phyloP scores from a whole-genome alignment of 164 flowering plant species.

The Litsea cubeba region DNA sequence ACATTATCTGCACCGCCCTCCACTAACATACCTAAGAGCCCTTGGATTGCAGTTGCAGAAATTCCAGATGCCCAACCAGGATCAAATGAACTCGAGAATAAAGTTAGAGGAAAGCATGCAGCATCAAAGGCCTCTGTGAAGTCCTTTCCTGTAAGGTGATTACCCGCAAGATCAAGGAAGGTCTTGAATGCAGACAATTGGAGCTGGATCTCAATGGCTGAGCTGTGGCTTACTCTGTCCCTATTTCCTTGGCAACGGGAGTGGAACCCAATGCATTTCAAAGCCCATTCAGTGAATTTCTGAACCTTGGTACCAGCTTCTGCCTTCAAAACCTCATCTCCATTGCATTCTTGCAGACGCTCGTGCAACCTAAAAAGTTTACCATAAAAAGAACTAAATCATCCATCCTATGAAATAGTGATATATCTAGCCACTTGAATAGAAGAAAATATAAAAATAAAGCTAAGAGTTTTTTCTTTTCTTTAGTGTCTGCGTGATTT shows the following conservation, averaged over 20 bases:
- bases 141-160: conserved; percentile 83
- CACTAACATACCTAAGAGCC: conserved; percentile 73
- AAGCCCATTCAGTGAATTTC: conserved; percentile 94
- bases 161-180: conserved; percentile 85
- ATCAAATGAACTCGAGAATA: conserved; percentile 88
- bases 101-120: conserved; percentile 94
- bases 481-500: neutral
- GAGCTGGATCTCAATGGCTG: conserved; percentile 77
- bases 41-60: conserved; percentile 85
- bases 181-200: conserved; percentile 83
- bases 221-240: conserved; percentile 52
- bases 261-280: conserved; percentile 88
- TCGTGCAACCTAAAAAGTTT: conserved; percentile 63
- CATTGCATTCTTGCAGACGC: conserved; percentile 89
- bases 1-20: conserved; percentile 98
- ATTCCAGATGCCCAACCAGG: conserved; percentile 97
- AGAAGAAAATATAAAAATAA: neutral
- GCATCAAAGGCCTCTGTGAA: conserved; percentile 98
- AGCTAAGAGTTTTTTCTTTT: neutral
- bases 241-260: conserved; percentile 69
- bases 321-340: conserved; percentile 87
- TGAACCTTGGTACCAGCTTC: conserved; percentile 96
- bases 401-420: neutral
- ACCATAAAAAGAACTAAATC: neutral
- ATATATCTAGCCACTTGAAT: neutral